Percentiles rank a stretch among this genome's conserved stretches.
Conservation (phyloP, 1,139 yeast species). For the Kluyveromyces sp. region DNA sequence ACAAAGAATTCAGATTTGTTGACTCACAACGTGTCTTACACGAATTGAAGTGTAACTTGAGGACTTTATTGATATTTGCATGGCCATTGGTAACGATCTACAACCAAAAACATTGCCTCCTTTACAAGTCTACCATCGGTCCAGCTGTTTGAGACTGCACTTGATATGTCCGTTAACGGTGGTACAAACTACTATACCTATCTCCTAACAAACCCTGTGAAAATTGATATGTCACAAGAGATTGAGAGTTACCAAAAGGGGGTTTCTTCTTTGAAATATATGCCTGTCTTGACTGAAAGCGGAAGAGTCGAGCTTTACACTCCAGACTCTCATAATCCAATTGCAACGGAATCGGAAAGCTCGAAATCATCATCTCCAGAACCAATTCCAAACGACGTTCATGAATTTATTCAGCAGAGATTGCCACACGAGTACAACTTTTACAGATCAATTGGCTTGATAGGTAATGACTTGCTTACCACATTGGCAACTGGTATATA, state of each 20-base stretch:
- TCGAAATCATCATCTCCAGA: slow-evolving; percentile 7
- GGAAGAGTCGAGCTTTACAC: slow-evolving; percentile 62
- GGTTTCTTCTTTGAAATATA: slow-evolving; percentile 42
- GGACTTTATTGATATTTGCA: slow-evolving; percentile 66
- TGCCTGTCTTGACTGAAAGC: slow-evolving; percentile 63
- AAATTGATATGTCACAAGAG: slow-evolving; percentile 15
- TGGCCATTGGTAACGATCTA: slow-evolving; percentile 68
- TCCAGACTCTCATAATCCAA: slow-evolving; percentile 16
- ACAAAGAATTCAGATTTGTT: slow-evolving; percentile 54
- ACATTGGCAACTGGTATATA: slow-evolving; percentile 60
- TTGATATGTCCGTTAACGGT: slow-evolving; percentile 38
- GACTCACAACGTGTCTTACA: slow-evolving; percentile 51
- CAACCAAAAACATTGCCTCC: slow-evolving; percentile 63
- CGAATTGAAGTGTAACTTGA: slow-evolving; percentile 52
- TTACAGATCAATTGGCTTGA: slow-evolving; percentile 71
- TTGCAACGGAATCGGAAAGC: slow-evolving; percentile 3
- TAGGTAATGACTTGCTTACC: slow-evolving; percentile 58
- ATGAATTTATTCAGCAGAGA: slow-evolving; percentile 76
- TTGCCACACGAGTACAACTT: slow-evolving; percentile 81
- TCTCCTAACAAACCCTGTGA: slow-evolving; percentile 21
- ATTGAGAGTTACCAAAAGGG: slow-evolving; percentile 44
- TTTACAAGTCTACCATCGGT: slow-evolving; percentile 31
- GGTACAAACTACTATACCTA: slow-evolving; percentile 39
- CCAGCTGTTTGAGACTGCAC: slow-evolving; percentile 33
- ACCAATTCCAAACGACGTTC: slow-evolving; percentile 66